phyloP scores from a whole-genome alignment of 2,329 filamentous ascomycete genomes.

The Paecilomyces sp. region DNA sequence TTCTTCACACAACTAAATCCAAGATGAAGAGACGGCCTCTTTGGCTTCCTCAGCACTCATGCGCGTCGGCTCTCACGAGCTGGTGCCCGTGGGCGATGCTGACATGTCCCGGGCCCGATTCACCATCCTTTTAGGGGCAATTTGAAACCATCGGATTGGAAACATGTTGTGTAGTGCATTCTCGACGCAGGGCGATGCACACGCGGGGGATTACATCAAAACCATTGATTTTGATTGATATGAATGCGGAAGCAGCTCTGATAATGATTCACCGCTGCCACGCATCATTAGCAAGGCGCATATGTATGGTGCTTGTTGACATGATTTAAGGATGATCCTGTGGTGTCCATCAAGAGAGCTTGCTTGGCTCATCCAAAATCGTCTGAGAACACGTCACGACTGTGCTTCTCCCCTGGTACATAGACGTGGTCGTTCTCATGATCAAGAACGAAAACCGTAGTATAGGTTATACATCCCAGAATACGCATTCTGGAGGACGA shows the following conservation, averaged over 20 bases:
- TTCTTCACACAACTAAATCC: constrained; percentile 67
- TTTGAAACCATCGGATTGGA: constrained; percentile 56
- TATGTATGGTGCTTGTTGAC: not conserved
- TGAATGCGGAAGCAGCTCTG: not conserved
- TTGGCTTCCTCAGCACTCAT: constrained; percentile 48
- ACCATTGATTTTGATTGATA: not conserved
- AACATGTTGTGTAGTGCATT: constrained; percentile 9
- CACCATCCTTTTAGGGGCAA: constrained; percentile 59
- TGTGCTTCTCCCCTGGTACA: not conserved
- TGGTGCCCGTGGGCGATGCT: constrained; percentile 49
- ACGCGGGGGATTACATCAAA: not conserved
- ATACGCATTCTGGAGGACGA: not conserved
- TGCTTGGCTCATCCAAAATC: not conserved
- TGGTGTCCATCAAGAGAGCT: not conserved
- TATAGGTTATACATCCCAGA: not conserved
- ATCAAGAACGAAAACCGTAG: not conserved
- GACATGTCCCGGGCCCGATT: constrained; percentile 58
- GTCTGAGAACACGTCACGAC: not conserved
- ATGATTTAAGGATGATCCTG: not conserved
- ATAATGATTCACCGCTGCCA: not conserved
- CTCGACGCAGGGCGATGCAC: not conserved
- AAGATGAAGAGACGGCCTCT: constrained; percentile 66
- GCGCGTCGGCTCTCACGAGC: constrained; percentile 36
- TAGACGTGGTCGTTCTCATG: not conserved
- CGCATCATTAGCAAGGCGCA: not conserved